Evolutionary conservation across 1,139 yeast genomes (phyloP).

Genomic region (Debaryomyces sp.): DNA sequence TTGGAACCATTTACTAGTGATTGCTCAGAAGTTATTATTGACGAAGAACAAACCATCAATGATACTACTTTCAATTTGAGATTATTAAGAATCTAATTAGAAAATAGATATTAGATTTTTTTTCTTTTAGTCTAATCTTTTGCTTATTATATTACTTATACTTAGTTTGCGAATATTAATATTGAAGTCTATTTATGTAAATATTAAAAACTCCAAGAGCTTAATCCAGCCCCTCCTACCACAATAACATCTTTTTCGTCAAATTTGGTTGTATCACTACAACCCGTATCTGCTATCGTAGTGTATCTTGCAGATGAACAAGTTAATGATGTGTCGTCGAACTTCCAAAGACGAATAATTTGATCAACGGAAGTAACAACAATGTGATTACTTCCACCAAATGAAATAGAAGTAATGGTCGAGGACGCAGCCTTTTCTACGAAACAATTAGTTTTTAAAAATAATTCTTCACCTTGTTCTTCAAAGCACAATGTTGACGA

Average conservation of each 20-base stretch:
- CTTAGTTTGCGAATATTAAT: background rate
- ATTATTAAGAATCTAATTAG: slow-evolving; percentile 60
- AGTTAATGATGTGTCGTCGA: slow-evolving; percentile 29
- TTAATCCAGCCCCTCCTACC: slow-evolving; percentile 75
- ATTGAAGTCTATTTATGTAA: background rate
- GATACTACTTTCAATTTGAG: slow-evolving; percentile 83
- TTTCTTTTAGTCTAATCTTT: slow-evolving; percentile 4
- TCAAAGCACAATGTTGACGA: slow-evolving; percentile 39
- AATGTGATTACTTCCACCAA: slow-evolving; percentile 23
- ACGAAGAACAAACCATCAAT: slow-evolving; percentile 88
- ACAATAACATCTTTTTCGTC: slow-evolving; percentile 33
- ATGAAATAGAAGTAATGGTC: slow-evolving; percentile 70
- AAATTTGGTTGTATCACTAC: slow-evolving; percentile 46
- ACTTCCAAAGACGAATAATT: slow-evolving; percentile 65
- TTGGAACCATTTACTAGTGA: slow-evolving; percentile 43
- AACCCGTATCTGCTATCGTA: slow-evolving; percentile 90
- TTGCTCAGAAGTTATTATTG: slow-evolving; percentile 61
- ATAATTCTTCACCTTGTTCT: slow-evolving; percentile 13
- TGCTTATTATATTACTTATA: background rate
- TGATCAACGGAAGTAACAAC: slow-evolving; percentile 80
- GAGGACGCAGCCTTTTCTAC: slow-evolving; percentile 75
- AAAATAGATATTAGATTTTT: slow-evolving; percentile 7
- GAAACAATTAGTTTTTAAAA: slow-evolving; percentile 31
- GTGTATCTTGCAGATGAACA: slow-evolving; percentile 58
- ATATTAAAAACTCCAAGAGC: slow-evolving; percentile 43